Conservation (phyloP, 805 yeast species). For the Brettanomyces bruxellensis region DNA sequence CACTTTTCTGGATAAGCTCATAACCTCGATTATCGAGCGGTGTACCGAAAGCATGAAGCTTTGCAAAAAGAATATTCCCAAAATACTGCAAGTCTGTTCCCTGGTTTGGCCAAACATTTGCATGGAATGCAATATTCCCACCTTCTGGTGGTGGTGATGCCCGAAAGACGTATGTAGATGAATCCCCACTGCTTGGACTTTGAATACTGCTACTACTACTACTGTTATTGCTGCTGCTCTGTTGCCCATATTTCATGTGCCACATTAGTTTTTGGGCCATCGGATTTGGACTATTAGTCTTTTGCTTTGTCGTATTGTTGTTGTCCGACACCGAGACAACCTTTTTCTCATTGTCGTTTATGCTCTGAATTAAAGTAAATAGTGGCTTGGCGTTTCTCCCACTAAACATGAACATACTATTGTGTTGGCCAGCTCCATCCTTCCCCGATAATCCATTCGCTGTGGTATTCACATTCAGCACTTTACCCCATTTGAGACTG, state of each 20-base stretch:
- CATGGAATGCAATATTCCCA: too few species aligned
- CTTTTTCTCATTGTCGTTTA: neutral
- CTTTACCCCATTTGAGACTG: slow-evolving; percentile 35
- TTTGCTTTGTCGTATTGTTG: too few species aligned
- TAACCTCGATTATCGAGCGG: slow-evolving; percentile 5
- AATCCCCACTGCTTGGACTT: too few species aligned
- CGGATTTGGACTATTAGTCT: too few species aligned
- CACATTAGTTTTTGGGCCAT: too few species aligned
- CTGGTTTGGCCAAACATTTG: neutral
- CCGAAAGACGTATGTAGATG: too few species aligned
- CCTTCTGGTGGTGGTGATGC: too few species aligned
- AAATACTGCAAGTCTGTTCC: slow-evolving; percentile 10
- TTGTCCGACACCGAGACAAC: slow-evolving; percentile 1
- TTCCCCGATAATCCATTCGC: neutral
- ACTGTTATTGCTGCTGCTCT: too few species aligned
- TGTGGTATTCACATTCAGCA: slow-evolving; percentile 20
- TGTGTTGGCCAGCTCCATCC: neutral
- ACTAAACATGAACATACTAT: neutral
- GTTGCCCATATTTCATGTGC: too few species aligned
- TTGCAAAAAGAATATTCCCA: slow-evolving; percentile 15
- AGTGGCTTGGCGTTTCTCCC: slow-evolving; percentile 1
- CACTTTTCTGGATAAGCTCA: slow-evolving; percentile 3
- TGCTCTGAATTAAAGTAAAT: slow-evolving; percentile 2
- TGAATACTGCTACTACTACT: too few species aligned
- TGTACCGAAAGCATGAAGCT: slow-evolving; percentile 14